Conservation (phyloP, 257 asterid species). For the Cordia subcordata region DNA sequence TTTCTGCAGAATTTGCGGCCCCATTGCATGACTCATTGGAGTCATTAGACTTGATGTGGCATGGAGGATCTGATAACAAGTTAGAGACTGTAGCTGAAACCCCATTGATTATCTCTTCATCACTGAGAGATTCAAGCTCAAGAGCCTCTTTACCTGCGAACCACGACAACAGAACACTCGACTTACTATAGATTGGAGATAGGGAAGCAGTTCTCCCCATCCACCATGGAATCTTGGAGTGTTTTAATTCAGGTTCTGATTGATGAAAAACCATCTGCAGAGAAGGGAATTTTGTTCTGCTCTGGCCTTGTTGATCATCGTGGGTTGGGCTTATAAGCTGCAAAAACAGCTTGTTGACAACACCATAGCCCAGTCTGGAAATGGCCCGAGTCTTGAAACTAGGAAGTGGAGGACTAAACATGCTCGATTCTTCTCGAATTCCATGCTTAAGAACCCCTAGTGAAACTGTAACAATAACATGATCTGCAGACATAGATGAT, state of each 20-base stretch:
- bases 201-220: constrained; percentile 58
- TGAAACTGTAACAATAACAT: constrained; percentile 76
- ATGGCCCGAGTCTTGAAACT: constrained; percentile 50
- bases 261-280: constrained; percentile 74
- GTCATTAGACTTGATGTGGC: background rate
- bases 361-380: constrained; percentile 70
- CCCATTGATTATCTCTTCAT: constrained; percentile 55
- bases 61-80: constrained; percentile 28
- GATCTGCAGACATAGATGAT: constrained; percentile 52
- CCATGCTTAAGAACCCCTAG: constrained; percentile 73
- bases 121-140: constrained; percentile 51
- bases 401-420: constrained; percentile 74
- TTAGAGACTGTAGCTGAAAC: constrained; percentile 53
- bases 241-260: constrained; percentile 19
- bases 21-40: constrained; percentile 21
- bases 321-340: constrained; percentile 17
- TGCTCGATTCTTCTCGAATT: constrained; percentile 22
- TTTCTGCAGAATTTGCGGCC: constrained; percentile 8
- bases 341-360: constrained; percentile 77
- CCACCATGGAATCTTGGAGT: constrained; percentile 66
- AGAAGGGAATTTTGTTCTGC: constrained; percentile 30
- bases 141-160: constrained; percentile 84
- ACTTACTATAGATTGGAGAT: constrained; percentile 48
- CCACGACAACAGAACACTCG: constrained; percentile 59
- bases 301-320: constrained; percentile 11